A percentile compares a stretch with the other conserved stretches of the same genome.
These are phyloP conservation scores for Eucalyptus guilfoylei DNA, from an alignment of 345 rosid genomes.

Conservation along the genomic window DNA sequence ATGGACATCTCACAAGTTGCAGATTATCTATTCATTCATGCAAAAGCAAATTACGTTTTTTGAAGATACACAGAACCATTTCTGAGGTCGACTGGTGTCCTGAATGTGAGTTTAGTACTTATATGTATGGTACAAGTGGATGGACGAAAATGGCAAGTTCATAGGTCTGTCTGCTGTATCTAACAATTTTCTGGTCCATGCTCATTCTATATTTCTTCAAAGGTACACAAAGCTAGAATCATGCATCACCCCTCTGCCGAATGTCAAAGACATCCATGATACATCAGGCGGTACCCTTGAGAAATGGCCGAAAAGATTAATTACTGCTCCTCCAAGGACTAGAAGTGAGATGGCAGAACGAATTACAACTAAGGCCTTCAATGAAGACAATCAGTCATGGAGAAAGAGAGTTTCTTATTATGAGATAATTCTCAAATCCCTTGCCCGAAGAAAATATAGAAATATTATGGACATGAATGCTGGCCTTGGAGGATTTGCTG, in stretches of 20 bases:
- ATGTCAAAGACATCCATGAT: slow-evolving; percentile 5
- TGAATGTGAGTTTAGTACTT: background rate
- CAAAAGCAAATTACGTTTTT: background rate
- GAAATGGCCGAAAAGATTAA: slow-evolving; percentile 46
- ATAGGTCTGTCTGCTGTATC: background rate
- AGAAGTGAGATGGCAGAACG: slow-evolving; percentile 12
- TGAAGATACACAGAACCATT: background rate
- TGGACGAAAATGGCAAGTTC: background rate
- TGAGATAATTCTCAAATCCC: slow-evolving; percentile 23
- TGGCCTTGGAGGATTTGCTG: slow-evolving; percentile 57
- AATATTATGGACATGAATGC: slow-evolving; percentile 75
- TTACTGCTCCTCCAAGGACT: slow-evolving; percentile 22
- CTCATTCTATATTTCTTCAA: background rate
- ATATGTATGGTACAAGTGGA: background rate
- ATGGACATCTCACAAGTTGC: background rate
- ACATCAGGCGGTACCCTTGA: slow-evolving; percentile 19
- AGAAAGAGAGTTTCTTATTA: slow-evolving; percentile 26
- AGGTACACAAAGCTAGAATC: slow-evolving; percentile 50
- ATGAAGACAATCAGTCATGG: slow-evolving; percentile 34
- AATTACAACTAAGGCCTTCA: slow-evolving; percentile 9
- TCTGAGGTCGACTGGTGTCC: background rate
- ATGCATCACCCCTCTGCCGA: slow-evolving; percentile 43
- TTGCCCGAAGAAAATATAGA: slow-evolving; percentile 27
- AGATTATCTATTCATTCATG: background rate
- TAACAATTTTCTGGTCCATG: background rate